Evolutionary conservation across 345 rosid species (phyloP).

Genomic region (Passiflora organensis): DNA sequence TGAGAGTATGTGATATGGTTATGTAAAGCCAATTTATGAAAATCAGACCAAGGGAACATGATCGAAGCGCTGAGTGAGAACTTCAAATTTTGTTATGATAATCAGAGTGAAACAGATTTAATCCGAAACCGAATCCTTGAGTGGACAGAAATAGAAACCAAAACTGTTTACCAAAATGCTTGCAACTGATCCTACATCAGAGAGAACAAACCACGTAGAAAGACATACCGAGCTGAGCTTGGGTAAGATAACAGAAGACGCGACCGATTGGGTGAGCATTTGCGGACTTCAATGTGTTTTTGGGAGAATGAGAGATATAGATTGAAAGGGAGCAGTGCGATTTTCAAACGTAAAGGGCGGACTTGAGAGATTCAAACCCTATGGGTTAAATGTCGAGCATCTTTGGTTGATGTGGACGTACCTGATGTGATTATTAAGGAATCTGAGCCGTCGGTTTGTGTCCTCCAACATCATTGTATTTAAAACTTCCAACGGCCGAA

Average conservation of each 20-base stretch:
- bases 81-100: slow-evolving; percentile 1
- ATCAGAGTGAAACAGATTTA: slow-evolving; percentile 2
- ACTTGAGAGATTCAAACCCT: slow-evolving; percentile 45
- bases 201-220: too few species aligned
- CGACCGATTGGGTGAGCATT: slow-evolving; percentile 28
- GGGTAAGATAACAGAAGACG: too few species aligned
- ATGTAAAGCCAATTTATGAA: too few species aligned
- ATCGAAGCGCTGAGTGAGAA: too few species aligned
- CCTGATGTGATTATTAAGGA: slow-evolving; percentile 13
- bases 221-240: not conserved
- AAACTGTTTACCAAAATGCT: not conserved
- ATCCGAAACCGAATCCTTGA: not conserved
- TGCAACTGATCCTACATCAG: not conserved
- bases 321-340: slow-evolving; percentile 44
- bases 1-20: too few species aligned
- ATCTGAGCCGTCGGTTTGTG: slow-evolving; percentile 32
- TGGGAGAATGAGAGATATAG: slow-evolving; percentile 20
- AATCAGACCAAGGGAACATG: too few species aligned
- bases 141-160: not conserved
- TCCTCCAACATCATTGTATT: slow-evolving; percentile 16
- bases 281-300: slow-evolving; percentile 26
- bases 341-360: slow-evolving; percentile 74
- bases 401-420: slow-evolving; percentile 22
- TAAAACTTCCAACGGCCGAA: slow-evolving; percentile 46
- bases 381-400: slow-evolving; percentile 32